phyloP scores from a whole-genome alignment of 495 filamentous ascomycete genomes.

The Pyronema omphalodes region DNA sequence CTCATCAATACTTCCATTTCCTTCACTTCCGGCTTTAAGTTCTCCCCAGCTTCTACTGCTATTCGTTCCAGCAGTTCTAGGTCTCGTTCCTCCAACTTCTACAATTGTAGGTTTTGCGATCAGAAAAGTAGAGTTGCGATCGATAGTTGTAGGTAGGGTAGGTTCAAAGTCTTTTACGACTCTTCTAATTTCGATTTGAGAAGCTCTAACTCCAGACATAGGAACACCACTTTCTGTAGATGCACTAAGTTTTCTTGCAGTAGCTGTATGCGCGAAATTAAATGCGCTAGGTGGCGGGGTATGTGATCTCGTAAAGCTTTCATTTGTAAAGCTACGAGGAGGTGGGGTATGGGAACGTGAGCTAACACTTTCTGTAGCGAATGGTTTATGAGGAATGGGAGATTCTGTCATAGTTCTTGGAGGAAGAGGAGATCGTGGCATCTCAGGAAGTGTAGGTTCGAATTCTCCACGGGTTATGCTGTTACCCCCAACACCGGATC shows the following conservation, averaged over 20 bases:
- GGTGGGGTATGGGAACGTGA: neutral
- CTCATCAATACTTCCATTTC: no score
- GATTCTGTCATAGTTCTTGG: no score
- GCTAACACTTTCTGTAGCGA: neutral
- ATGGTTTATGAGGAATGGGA: no score
- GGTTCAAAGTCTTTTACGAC: neutral
- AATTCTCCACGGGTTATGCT: no score
- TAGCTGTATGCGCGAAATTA: neutral
- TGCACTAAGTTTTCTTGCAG: neutral
- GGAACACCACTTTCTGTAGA: no score
- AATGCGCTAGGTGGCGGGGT: neutral
- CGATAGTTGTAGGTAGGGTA: neutral
- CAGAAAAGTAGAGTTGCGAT: neutral
- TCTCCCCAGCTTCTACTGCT: no score
- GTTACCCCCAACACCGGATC: no score
- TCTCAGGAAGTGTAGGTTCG: no score
- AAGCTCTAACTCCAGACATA: neutral
- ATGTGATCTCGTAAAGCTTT: neutral
- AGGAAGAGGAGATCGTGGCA: no score
- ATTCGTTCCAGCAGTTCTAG: neutral
- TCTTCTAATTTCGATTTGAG: neutral
- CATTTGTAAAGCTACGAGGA: neutral
- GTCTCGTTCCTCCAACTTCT: neutral
- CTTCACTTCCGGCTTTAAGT: no score
- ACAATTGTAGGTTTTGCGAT: constrained; percentile 1